A percentile compares a stretch with the other conserved stretches of the same genome.
Evolutionary conservation across 148 eudicot genomes (phyloP).

Genomic region (Talinum fruticosum): DNA sequence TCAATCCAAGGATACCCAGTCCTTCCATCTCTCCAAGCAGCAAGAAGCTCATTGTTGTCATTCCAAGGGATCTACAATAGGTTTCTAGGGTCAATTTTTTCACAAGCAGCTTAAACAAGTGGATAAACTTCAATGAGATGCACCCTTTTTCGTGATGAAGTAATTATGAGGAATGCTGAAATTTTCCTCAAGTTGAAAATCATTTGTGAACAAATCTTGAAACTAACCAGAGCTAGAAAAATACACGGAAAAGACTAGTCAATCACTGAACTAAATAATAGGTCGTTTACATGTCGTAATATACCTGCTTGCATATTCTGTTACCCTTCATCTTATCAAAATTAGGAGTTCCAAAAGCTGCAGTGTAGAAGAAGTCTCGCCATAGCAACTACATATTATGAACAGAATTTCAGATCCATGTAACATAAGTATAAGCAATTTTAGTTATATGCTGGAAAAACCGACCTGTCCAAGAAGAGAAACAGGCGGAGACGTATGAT

Average conservation of each 20-base stretch:
- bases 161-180: not conserved
- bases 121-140: not conserved
- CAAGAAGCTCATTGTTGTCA: slow-evolving; percentile 53
- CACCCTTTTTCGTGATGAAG: not conserved
- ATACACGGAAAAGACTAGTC: not conserved
- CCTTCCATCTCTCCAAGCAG: slow-evolving; percentile 93
- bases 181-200: no score
- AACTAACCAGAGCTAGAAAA: not conserved
- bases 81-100: not conserved
- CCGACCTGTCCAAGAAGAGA: slow-evolving; percentile 93
- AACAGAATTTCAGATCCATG: slow-evolving; percentile 12
- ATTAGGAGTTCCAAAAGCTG: slow-evolving; percentile 74
- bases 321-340: slow-evolving; percentile 75
- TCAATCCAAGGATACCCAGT: slow-evolving; percentile 99
- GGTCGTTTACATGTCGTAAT: not conserved
- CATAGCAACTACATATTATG: slow-evolving; percentile 58
- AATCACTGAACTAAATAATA: not conserved
- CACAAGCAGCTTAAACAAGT: not conserved
- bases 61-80: slow-evolving; percentile 79
- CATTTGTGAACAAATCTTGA: not conserved
- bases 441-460: not conserved
- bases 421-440: not conserved
- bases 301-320: slow-evolving; percentile 92
- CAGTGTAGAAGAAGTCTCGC: slow-evolving; percentile 94
- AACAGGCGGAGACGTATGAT: slow-evolving; percentile 81